phyloP scores from a whole-genome alignment of 2,329 filamentous ascomycete genomes.

The Geosmithia putterillii region DNA sequence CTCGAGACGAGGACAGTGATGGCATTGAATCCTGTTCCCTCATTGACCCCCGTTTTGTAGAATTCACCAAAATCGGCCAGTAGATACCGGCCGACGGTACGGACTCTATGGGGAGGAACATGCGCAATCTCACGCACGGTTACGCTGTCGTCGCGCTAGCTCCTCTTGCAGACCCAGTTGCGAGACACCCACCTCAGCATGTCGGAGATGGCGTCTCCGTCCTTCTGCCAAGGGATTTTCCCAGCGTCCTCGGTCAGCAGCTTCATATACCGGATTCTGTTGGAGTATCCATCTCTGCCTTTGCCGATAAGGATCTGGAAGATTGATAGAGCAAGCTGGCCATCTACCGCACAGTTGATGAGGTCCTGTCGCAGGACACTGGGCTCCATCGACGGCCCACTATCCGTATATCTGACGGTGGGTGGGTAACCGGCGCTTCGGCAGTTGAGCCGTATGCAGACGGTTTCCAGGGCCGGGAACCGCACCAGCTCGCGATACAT shows the following conservation, averaged over 20 bases:
- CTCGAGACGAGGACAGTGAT: background rate
- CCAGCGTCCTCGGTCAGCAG: background rate
- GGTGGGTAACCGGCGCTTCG: background rate
- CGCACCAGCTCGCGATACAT: background rate
- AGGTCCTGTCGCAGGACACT: background rate
- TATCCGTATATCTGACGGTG: too few species aligned
- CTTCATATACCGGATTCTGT: background rate
- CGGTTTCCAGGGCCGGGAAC: background rate
- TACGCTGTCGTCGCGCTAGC: background rate
- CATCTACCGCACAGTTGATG: background rate
- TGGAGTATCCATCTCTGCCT: background rate
- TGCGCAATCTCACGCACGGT: background rate
- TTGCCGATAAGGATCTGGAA: background rate
- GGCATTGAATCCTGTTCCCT: too few species aligned
- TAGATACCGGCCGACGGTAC: background rate
- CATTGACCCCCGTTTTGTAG: too few species aligned
- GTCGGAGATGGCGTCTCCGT: background rate
- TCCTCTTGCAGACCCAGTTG: background rate
- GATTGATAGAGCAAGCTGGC: background rate
- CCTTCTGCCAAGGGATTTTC: background rate
- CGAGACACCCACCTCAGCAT: background rate
- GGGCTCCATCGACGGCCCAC: background rate
- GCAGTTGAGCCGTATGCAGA: background rate
- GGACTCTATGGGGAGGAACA: background rate
- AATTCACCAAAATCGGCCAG: background rate